These are phyloP conservation scores for Agrocybe praecox DNA, from an alignment of 768 basidiomycete species.

Conservation along the genomic window DNA sequence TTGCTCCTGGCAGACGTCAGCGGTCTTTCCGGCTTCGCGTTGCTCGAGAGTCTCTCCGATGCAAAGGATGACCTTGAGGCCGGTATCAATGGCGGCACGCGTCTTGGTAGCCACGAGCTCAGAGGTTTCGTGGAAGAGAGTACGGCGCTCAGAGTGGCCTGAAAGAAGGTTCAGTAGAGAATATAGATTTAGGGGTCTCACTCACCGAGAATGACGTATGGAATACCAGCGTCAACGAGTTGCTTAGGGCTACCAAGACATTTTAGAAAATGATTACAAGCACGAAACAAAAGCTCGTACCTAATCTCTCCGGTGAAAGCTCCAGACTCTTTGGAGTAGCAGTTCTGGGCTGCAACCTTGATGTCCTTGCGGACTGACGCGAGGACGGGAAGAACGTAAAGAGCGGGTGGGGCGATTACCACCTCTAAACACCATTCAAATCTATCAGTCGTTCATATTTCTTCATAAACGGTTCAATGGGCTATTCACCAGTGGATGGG, in stretches of 20 bases:
- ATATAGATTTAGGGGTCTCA: constrained; percentile 1
- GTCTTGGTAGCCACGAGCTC: constrained; percentile 85
- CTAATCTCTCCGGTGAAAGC: constrained; percentile 98
- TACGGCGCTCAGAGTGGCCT: constrained; percentile 97
- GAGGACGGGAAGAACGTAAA: constrained; percentile 83
- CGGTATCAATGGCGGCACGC: constrained; percentile 73
- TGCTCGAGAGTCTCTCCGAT: constrained; percentile 92
- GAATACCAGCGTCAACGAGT: constrained; percentile 83
- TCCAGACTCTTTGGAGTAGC: constrained; percentile 79
- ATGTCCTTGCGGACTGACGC: constrained; percentile 64
- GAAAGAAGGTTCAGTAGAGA: constrained; percentile 6
- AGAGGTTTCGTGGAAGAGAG: constrained; percentile 88
- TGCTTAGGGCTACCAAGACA: constrained; percentile 65
- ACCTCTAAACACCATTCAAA: constrained; percentile 64
- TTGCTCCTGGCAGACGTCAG: constrained; percentile 79
- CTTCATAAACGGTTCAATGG: neutral
- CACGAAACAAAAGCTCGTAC: constrained; percentile 36
- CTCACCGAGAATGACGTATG: constrained; percentile 90
- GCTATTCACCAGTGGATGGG: constrained; percentile 63
- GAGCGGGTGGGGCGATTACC: constrained; percentile 86
- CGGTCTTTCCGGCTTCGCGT: constrained; percentile 80
- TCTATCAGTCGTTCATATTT: neutral
- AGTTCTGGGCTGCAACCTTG: constrained; percentile 90
- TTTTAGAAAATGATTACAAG: neutral
- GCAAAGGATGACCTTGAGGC: constrained; percentile 90